Conservation (phyloP, 257 asterid species). For the Verbascum thapsus region DNA sequence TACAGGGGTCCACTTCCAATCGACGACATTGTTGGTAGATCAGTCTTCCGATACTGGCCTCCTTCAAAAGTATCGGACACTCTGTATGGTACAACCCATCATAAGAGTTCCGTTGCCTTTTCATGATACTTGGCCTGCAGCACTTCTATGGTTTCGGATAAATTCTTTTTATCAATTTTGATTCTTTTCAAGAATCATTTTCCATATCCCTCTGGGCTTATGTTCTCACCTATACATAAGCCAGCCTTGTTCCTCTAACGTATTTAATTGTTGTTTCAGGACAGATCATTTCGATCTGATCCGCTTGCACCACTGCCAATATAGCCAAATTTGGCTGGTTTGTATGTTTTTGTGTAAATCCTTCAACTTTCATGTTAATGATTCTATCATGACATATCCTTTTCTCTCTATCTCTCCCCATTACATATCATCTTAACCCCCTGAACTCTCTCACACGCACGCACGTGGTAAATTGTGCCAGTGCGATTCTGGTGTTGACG, state of each 20-base stretch:
- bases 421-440: too few species aligned
- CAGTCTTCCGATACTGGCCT: constrained; percentile 82
- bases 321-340: constrained; percentile 25
- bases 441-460: not conserved
- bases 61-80: constrained; percentile 71
- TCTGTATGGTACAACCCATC: constrained; percentile 40
- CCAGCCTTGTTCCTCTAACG: constrained; percentile 1
- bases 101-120: constrained; percentile 38
- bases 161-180: constrained; percentile 19
- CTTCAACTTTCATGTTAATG: constrained; percentile 20
- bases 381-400: constrained; percentile 5
- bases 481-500: not conserved
- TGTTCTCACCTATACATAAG: constrained; percentile 20
- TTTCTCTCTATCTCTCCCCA: not conserved
- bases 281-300: not conserved
- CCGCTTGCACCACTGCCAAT: constrained; percentile 10
- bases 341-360: constrained; percentile 15
- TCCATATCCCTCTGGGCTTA: constrained; percentile 21
- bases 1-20: constrained; percentile 81
- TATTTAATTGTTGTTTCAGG: constrained; percentile 10
- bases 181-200: constrained; percentile 21
- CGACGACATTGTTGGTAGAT: constrained; percentile 61
- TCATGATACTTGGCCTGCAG: constrained; percentile 36
- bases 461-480: not conserved
- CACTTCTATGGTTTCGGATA: constrained; percentile 5